Percentiles rank a stretch among this genome's conserved stretches.
phyloP scores from a whole-genome alignment of 768 basidiomycete species.

The Boletus rufocinnamomeus region DNA sequence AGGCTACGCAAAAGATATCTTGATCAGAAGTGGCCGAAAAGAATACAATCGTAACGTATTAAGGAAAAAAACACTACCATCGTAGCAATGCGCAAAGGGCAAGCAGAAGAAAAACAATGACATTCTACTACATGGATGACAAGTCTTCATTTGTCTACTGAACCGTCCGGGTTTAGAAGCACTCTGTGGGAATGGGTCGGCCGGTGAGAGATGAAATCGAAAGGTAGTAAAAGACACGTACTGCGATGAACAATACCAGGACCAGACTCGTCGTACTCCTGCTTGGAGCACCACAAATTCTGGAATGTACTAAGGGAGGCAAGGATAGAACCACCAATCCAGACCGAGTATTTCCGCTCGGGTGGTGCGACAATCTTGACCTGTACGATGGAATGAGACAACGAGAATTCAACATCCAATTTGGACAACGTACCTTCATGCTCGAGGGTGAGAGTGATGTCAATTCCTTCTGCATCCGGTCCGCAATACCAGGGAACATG shows the following conservation, averaged over 20 bases:
- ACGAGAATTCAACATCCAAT: not conserved
- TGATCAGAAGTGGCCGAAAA: slow-evolving; percentile 6
- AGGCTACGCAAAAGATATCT: slow-evolving; percentile 3
- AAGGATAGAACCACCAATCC: slow-evolving; percentile 87
- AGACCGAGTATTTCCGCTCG: slow-evolving; percentile 94
- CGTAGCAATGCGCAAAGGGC: slow-evolving; percentile 17
- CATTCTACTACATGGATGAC: slow-evolving; percentile 32
- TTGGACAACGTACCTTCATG: slow-evolving; percentile 64
- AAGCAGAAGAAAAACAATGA: slow-evolving; percentile 18
- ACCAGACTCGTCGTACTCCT: slow-evolving; percentile 88
- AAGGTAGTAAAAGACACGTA: slow-evolving; percentile 36
- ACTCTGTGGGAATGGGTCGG: slow-evolving; percentile 18
- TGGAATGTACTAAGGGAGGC: slow-evolving; percentile 95
- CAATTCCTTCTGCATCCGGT: slow-evolving; percentile 95
- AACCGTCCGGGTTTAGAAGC: slow-evolving; percentile 25
- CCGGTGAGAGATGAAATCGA: not conserved
- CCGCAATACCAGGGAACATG: slow-evolving; percentile 96
- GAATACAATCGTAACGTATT: slow-evolving; percentile 28
- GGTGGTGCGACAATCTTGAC: slow-evolving; percentile 94
- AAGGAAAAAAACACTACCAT: slow-evolving; percentile 14
- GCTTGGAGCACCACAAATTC: slow-evolving; percentile 92
- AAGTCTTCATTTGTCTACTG: slow-evolving; percentile 25
- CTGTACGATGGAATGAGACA: slow-evolving; percentile 30
- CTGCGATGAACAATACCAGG: slow-evolving; percentile 81
- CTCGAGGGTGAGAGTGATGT: slow-evolving; percentile 75